phyloP scores from a whole-genome alignment of 225 moss, liverwort and hornwort species.

The Marchantia polymorpha region DNA sequence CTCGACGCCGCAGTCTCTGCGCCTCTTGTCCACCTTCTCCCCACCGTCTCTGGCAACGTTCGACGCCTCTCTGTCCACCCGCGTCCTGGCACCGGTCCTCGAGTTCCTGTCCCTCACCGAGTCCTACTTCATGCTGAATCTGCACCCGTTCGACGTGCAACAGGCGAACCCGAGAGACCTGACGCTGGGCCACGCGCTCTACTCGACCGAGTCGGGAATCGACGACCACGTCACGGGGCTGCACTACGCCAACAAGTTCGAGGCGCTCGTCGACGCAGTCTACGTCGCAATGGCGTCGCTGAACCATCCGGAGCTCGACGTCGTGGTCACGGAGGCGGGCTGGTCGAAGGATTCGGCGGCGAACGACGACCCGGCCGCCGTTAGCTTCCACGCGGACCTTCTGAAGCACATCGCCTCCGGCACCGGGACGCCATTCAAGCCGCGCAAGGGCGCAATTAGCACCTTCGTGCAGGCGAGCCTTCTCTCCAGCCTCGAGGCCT shows the following conservation, averaged over 20 bases:
- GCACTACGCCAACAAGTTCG: conserved; percentile 50
- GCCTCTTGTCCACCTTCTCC: conserved; percentile 48
- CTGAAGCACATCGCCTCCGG: conserved; percentile 42
- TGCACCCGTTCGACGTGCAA: conserved; percentile 51
- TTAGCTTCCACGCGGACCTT: conserved; percentile 39
- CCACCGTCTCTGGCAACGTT: conserved; percentile 64
- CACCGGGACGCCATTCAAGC: conserved; percentile 47
- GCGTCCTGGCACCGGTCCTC: conserved; percentile 51
- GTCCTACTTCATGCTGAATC: conserved; percentile 63
- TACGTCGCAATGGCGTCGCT: conserved; percentile 58
- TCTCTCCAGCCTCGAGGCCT: not conserved
- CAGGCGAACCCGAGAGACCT: conserved; percentile 36
- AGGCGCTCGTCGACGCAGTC: conserved; percentile 55
- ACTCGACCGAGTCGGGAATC: conserved; percentile 45
- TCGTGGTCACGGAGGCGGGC: conserved; percentile 57
- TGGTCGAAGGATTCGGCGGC: conserved; percentile 48
- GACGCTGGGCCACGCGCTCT: conserved; percentile 40
- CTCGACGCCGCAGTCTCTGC: conserved; percentile 58
- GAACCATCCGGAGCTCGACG: conserved; percentile 46
- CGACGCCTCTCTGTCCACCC: conserved; percentile 35
- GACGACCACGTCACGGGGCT: conserved; percentile 48
- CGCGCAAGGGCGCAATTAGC: conserved; percentile 37
- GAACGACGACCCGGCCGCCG: conserved; percentile 40
- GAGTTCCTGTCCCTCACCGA: conserved; percentile 64
- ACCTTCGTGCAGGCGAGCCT: conserved; percentile 21